These are phyloP conservation scores for Linum tenue DNA, from an alignment of 345 rosid species.

Conservation along the genomic window DNA sequence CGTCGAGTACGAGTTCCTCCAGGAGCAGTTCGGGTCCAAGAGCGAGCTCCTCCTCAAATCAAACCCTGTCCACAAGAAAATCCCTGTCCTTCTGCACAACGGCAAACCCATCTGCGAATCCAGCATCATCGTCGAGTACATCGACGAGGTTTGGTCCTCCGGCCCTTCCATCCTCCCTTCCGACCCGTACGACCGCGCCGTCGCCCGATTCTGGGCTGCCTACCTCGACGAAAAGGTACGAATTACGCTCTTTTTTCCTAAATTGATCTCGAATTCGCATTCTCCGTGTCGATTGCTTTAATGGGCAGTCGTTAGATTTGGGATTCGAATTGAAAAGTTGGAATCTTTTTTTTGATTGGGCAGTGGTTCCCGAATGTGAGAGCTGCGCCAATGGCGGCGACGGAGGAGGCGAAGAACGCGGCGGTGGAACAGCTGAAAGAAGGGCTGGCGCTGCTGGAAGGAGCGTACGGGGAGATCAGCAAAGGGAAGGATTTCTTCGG, in stretches of 20 bases:
- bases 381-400: constrained; percentile 12
- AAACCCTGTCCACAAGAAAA: constrained; percentile 71
- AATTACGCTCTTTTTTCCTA: too few relatives aligned
- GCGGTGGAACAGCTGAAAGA: constrained; percentile 22
- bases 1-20: constrained; percentile 41
- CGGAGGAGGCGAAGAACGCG: constrained; percentile 32
- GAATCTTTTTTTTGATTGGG: background rate
- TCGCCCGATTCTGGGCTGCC: constrained; percentile 68
- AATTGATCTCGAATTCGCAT: background rate
- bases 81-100: constrained; percentile 67
- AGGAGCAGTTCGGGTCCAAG: constrained; percentile 44
- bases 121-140: constrained; percentile 50
- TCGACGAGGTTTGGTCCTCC: constrained; percentile 61
- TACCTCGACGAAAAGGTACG: constrained; percentile 59
- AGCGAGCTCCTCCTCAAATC: constrained; percentile 59
- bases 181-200: constrained; percentile 53
- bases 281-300: background rate
- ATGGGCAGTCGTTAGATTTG: background rate
- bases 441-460: constrained; percentile 41
- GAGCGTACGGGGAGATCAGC: constrained; percentile 16
- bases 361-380: constrained; percentile 48
- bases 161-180: constrained; percentile 59
- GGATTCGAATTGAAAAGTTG: background rate
- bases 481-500: background rate
- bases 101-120: constrained; percentile 56